Base-by-base conservation (phyloP, 1,284 basidiomycete species). In the Termitomyces sp. region DNA sequence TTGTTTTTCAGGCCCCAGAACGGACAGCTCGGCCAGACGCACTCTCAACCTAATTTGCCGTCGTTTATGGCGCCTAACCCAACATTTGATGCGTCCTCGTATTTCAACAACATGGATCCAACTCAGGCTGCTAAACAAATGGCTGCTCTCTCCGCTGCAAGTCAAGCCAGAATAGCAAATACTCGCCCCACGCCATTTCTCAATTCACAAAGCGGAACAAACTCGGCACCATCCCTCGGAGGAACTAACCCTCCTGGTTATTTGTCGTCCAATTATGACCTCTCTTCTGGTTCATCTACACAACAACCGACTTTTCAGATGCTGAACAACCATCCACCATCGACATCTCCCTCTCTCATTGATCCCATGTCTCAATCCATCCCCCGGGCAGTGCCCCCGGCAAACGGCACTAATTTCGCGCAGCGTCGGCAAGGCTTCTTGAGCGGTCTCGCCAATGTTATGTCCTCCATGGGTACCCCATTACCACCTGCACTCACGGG, bases 111-210 rank as follows among this genome's bases (percentile, higher is more conserved):
- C 60, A 72, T 82, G 56, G 81, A 83, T 65, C 69, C 77, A 57
- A 74, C 74, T 46, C 75, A 79, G 44, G 80, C 79, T 52, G 83
- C 84, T 58, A 90, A 88, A 68, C 88, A 90, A 70, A 86, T 89
- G 80, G 84, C 84, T 36, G 83, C 83, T 15, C 80, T 90, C 62
- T 83, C 74, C 63, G 83, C 79, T 53, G 83, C 78, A 52, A 82
- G 77, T 62, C 75, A 82, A 61, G 81, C 80, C 63, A 80, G 85
- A 68, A 79, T 82, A 66, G 70, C 75, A 58, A 84, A 83, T 64
- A 75, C 73, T 63, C 80, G 78, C 64, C 59, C 67, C 55, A 58
- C 64, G 45, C 57, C 69, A 56, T 58, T 64, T 61, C 56, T 58
- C 55, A 62, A 57, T 58, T 57, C 73, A 61, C 67, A 73, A 57